Evolutionary conservation across 768 basidiomycete species (phyloP).

Genomic region (Brasilioporus rufonigricans): DNA sequence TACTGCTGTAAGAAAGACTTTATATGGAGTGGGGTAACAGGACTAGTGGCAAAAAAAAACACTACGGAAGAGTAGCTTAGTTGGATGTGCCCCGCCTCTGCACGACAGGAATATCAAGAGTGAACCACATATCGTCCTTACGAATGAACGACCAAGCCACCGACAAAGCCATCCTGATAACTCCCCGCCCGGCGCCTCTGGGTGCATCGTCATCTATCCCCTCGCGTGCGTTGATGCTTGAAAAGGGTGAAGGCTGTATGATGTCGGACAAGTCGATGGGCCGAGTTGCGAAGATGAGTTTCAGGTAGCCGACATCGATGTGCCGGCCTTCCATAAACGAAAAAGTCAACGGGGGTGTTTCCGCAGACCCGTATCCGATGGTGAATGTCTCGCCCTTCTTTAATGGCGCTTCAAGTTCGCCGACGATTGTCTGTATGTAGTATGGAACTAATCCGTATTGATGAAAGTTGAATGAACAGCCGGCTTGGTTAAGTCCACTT

Average conservation of each 20-base stretch:
- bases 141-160: neutral
- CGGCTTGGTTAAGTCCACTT: neutral
- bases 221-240: no score
- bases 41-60: neutral
- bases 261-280: no score
- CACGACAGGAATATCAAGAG: neutral
- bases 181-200: no score
- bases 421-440: conserved; percentile 2
- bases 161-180: neutral
- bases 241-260: conserved; percentile 34
- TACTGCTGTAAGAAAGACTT: no score
- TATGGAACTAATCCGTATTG: conserved; percentile 3
- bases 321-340: no score
- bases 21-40: no score
- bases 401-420: neutral
- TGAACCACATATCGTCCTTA: neutral
- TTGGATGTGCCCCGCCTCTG: neutral
- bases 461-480: neutral
- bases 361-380: no score
- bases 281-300: no score
- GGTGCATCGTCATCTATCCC: neutral
- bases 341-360: no score
- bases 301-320: no score
- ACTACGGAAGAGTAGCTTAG: neutral
- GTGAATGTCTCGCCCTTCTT: no score